These are phyloP conservation scores for Hemisphaericaspora xylanilytica DNA, from an alignment of 1,139 yeast genomes.

Conservation along the genomic window DNA sequence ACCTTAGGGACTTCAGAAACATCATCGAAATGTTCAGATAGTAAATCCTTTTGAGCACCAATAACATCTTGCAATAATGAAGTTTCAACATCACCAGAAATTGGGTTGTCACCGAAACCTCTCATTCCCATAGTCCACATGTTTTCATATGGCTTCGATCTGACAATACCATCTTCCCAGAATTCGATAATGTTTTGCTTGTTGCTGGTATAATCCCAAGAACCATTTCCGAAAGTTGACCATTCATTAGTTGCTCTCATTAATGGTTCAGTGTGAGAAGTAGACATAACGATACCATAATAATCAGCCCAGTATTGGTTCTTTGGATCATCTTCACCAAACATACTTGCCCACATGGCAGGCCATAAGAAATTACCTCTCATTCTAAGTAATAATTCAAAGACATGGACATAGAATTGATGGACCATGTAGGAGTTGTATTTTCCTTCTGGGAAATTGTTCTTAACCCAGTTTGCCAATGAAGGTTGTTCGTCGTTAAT, in stretches of 20 bases:
- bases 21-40: slow-evolving; percentile 12
- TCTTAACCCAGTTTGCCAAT: slow-evolving; percentile 16
- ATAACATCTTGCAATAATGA: slow-evolving; percentile 15
- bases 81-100: slow-evolving; percentile 16
- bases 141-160: slow-evolving; percentile 17
- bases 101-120: slow-evolving; percentile 19
- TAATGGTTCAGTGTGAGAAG: slow-evolving; percentile 20
- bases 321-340: slow-evolving; percentile 16
- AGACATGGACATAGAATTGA: slow-evolving; percentile 16
- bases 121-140: slow-evolving; percentile 20
- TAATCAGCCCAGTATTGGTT: slow-evolving; percentile 21
- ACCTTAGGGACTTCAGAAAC: slow-evolving; percentile 17
- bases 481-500: slow-evolving; percentile 19
- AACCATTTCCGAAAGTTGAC: slow-evolving; percentile 15
- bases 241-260: slow-evolving; percentile 19
- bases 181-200: slow-evolving; percentile 16
- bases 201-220: slow-evolving; percentile 18
- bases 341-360: slow-evolving; percentile 19
- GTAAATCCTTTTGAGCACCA: slow-evolving; percentile 14
- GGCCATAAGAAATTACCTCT: slow-evolving; percentile 20
- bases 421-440: slow-evolving; percentile 16
- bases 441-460: slow-evolving; percentile 14
- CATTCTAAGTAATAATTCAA: slow-evolving; percentile 16
- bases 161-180: slow-evolving; percentile 17
- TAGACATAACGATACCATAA: slow-evolving; percentile 20